A percentile compares a stretch with the other conserved stretches of the same genome.
These are phyloP conservation scores for Nephromyces sp. DNA, from an alignment of 169 alveolate species.

Conservation along the genomic window DNA sequence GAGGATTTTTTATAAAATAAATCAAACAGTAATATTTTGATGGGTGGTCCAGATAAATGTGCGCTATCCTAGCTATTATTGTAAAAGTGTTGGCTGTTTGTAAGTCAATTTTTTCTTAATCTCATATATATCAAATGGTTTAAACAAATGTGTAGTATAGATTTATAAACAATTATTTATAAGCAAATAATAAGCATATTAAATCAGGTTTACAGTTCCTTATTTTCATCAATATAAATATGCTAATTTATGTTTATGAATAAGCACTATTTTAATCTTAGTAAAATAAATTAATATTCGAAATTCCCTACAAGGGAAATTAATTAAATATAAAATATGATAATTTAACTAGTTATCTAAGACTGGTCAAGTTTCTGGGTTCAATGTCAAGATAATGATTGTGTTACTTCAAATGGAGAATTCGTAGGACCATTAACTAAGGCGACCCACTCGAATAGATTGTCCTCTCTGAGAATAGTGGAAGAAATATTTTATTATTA, in stretches of 20 bases:
- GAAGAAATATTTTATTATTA: no score
- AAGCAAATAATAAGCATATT: neutral
- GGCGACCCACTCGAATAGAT: constrained; percentile 74
- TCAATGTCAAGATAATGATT: neutral
- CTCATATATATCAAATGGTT: neutral
- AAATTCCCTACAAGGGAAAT: neutral
- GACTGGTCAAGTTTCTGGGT: neutral
- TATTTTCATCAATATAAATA: no score
- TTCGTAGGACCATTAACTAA: constrained; percentile 77
- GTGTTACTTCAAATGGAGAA: constrained; percentile 78
- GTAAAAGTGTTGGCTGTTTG: neutral
- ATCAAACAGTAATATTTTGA: neutral
- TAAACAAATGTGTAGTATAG: neutral
- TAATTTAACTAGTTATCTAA: neutral
- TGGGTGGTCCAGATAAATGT: neutral
- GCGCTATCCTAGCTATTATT: neutral
- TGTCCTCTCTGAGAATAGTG: constrained; percentile 46
- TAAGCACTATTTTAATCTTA: no score
- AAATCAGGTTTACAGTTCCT: no score
- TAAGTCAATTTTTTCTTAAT: neutral
- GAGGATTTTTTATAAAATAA: neutral
- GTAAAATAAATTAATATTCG: neutral
- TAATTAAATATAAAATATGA: neutral
- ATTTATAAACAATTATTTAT: neutral
- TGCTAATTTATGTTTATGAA: no score